Percentiles rank a stretch among this genome's conserved stretches.
Evolutionary conservation across 495 filamentous ascomycete species (phyloP).

Genomic region (Elaphomyces granulatus): DNA sequence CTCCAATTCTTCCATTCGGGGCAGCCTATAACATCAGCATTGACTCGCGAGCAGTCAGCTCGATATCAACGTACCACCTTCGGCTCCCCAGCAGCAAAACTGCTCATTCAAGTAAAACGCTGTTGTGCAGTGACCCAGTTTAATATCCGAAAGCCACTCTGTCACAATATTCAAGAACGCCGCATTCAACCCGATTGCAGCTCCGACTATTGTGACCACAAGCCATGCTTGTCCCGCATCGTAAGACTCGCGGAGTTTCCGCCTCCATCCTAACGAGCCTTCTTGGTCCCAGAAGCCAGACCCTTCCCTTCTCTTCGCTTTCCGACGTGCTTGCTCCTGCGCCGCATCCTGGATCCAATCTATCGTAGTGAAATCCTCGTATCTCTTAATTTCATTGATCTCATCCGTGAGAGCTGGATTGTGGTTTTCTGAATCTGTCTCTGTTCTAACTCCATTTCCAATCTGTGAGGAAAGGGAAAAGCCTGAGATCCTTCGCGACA

Average conservation of each 20-base stretch:
- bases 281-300: conserved; percentile 63
- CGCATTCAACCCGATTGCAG: conserved; percentile 84
- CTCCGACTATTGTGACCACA: conserved; percentile 86
- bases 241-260: conserved; percentile 72
- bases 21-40: conserved; percentile 45
- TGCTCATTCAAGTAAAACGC: conserved; percentile 96
- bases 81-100: conserved; percentile 97
- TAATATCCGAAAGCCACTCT: conserved; percentile 93
- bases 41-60: conserved; percentile 1
- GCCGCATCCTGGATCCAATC: conserved; percentile 98
- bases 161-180: conserved; percentile 91
- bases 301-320: conserved; percentile 55
- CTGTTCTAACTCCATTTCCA: conserved; percentile 10
- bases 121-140: conserved; percentile 83
- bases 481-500: conserved; percentile 58
- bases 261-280: conserved; percentile 63
- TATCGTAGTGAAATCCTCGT: conserved; percentile 97
- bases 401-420: conserved; percentile 72
- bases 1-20: conserved; percentile 87
- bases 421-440: conserved; percentile 12
- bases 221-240: conserved; percentile 98
- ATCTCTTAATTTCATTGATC: conserved; percentile 94
- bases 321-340: conserved; percentile 70
- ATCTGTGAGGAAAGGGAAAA: conserved; percentile 49
- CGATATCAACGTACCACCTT: conserved; percentile 47